A percentile compares a stretch with the other conserved stretches of the same genome.
phyloP scores from a whole-genome alignment of 306 rosid genomes.

The Lotus japonicus region DNA sequence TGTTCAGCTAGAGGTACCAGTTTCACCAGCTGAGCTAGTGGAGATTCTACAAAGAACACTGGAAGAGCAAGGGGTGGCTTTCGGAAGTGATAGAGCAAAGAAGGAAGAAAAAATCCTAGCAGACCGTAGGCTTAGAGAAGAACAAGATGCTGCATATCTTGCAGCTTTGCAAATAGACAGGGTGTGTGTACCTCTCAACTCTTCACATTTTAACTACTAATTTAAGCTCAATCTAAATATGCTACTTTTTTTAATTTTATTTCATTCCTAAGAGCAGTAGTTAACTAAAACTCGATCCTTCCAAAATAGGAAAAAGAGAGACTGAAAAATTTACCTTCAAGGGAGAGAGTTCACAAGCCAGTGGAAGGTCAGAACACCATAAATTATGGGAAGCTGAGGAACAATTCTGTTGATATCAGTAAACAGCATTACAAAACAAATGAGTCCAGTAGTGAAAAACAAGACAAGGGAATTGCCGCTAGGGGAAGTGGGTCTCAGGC shows the following conservation, averaged over 20 bases:
- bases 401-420: conserved; percentile 14
- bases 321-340: conserved; percentile 23
- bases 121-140: conserved; percentile 66
- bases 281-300: conserved; percentile 19
- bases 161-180: conserved; percentile 60
- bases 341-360: conserved; percentile 32
- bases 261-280: neutral
- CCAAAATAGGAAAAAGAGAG: conserved; percentile 45
- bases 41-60: conserved; percentile 77
- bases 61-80: conserved; percentile 79
- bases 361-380: conserved; percentile 25
- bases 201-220: neutral
- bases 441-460: conserved; percentile 30
- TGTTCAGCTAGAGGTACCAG: conserved; percentile 70
- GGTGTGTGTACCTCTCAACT: conserved; percentile 26
- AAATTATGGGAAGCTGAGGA: conserved; percentile 35
- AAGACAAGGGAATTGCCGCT: conserved; percentile 28
- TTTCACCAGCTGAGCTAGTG: conserved; percentile 71
- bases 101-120: conserved; percentile 47
- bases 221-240: neutral
- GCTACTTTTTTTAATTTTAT: neutral
- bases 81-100: conserved; percentile 48
- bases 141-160: conserved; percentile 74
- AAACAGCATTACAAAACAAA: conserved; percentile 24
- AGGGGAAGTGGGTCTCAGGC: conserved; percentile 37